Conservation (phyloP, 2,329 filamentous ascomycete genomes). For the Colletotrichum destructivum region DNA sequence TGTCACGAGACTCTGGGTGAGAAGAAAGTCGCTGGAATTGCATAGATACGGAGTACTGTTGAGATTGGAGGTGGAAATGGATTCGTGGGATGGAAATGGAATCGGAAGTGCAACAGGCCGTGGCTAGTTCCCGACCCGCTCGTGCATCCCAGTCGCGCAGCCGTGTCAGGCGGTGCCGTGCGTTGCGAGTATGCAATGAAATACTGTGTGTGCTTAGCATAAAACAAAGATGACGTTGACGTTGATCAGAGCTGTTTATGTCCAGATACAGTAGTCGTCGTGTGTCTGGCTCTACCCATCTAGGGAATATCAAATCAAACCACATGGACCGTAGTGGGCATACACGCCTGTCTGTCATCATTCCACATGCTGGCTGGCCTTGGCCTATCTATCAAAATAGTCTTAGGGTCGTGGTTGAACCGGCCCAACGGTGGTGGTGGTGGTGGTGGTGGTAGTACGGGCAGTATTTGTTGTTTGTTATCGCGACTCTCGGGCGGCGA, state of each 20-base stretch:
- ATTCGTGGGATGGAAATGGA: not conserved
- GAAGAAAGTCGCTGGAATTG: not conserved
- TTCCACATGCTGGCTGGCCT: not conserved
- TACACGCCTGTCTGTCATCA: not conserved
- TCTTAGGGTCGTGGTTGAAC: not conserved
- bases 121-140: not conserved
- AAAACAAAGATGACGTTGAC: too few relatives aligned
- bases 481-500: not conserved
- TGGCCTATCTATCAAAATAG: not conserved
- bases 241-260: too few relatives aligned
- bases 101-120: not conserved
- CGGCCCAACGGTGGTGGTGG: not conserved
- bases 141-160: not conserved
- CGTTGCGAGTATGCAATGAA: not conserved
- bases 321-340: not conserved
- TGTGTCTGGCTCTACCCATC: not conserved
- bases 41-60: not conserved
- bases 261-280: too few relatives aligned
- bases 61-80: not conserved
- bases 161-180: conserved; percentile 8
- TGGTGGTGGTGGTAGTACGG: conserved; percentile 4
- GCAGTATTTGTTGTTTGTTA: not conserved
- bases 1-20: not conserved
- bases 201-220: too few relatives aligned
- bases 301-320: not conserved